Evolutionary conservation across 257 asterid genomes (phyloP), one percentile per base, ranked within the genome.

Genomic region (Avicennia marina): DNA sequence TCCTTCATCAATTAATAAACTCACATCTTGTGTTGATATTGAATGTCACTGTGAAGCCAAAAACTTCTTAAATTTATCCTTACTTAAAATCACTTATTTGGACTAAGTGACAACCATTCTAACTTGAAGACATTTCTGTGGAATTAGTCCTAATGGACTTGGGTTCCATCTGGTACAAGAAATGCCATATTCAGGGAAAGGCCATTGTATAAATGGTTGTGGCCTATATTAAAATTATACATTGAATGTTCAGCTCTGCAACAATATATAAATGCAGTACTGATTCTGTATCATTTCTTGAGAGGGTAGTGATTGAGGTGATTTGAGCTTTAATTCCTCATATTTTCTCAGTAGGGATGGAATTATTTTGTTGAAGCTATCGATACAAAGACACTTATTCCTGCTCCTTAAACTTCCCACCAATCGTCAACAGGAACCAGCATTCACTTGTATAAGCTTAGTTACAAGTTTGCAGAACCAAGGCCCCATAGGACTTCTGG

Each of bases 361-460:
- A 1, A 2, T 49, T 26, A 39, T 34, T 38, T 33, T 16, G 56
- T 34, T 7, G 66, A 31, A 50, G 2, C 26, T 11, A n/a, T 16
- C 26, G 26, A 26, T 41, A 4, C 12, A 8, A 17, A 24, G 24
- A 9, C n/a, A n/a, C n/a, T n/a, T n/a, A n/a, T n/a, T n/a, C n/a
- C n/a, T n/a, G n/a, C n/a, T n/a, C n/a, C n/a, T n/a, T n/a, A n/a
- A 39, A 9, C 40, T 1, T 52, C 40, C 46, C n/a, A 60, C 3
- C 15, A 5, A 49, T 36, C 29, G 26, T 38, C 54, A 29, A 21
- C 56, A 32, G 19, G 55, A 45, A 29, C n/a, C 5, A 11, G 13
- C 7, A 22, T 19, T 31, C 33, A 15, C 10, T 62, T 52, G 53
- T n/a, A 32, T 20, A 32, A 59, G 65, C 46, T 38, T 51, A 60